A percentile compares a stretch with the other conserved stretches of the same genome.
phyloP scores from a whole-genome alignment of 495 filamentous ascomycete species.

The Lasiosphaeriaceae sp. region DNA sequence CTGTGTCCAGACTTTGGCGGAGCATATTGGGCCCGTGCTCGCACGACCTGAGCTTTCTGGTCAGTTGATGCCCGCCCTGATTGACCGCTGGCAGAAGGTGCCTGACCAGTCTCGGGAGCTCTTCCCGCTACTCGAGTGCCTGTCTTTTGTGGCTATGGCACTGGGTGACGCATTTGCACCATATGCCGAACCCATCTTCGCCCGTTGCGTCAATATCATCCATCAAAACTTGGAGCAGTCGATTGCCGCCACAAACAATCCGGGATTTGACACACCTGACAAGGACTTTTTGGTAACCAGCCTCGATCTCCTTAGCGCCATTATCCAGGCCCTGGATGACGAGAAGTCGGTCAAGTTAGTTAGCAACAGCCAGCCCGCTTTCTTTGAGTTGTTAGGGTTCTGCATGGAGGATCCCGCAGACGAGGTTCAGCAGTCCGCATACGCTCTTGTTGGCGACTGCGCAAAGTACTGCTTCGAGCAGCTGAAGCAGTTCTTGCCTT shows the following conservation, averaged over 20 bases:
- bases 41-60: conserved; percentile 72
- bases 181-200: conserved; percentile 79
- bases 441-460: conserved; percentile 92
- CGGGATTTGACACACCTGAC: conserved; percentile 73
- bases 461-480: conserved; percentile 91
- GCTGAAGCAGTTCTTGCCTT: conserved; percentile 67
- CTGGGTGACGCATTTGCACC: conserved; percentile 78
- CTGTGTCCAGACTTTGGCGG: conserved; percentile 95
- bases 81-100: conserved; percentile 83
- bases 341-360: conserved; percentile 72
- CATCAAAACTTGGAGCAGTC: conserved; percentile 82
- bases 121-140: conserved; percentile 89
- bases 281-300: conserved; percentile 98
- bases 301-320: conserved; percentile 87
- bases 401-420: conserved; percentile 93
- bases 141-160: conserved; percentile 90
- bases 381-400: conserved; percentile 85
- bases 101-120: conserved; percentile 87
- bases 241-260: conserved; percentile 57
- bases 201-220: conserved; percentile 83
- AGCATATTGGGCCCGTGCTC: conserved; percentile 78
- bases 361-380: conserved; percentile 65
- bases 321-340: conserved; percentile 86
- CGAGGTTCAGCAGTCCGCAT: conserved; percentile 93
- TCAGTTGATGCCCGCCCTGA: conserved; percentile 91